A percentile compares a stretch with the other conserved stretches of the same genome.
Conservation (phyloP, 208 protist species). For the Trichomonas vaginalis region DNA sequence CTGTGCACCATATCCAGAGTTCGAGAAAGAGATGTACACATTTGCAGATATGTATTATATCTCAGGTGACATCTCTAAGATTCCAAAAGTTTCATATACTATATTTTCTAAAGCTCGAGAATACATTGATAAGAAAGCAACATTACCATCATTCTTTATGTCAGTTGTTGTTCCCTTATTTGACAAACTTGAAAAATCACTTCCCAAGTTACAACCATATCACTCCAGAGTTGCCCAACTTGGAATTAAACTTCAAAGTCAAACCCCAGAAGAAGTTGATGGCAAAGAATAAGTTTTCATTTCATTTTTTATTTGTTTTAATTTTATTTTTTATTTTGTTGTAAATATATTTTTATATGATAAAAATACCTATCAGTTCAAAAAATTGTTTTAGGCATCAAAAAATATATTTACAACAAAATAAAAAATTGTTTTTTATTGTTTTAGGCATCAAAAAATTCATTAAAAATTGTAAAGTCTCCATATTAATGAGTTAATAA, state of each 20-base stretch:
- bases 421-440: no score
- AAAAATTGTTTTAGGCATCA: no score
- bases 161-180: background rate
- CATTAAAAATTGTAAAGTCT: no score
- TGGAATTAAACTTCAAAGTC: background rate
- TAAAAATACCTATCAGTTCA: no score
- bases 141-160: background rate
- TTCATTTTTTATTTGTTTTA: background rate
- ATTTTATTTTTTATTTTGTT: no score
- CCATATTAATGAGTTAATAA: no score
- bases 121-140: background rate
- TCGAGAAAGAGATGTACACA: background rate
- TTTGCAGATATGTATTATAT: background rate
- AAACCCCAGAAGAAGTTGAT: background rate
- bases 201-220: background rate
- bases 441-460: no score
- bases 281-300: background rate
- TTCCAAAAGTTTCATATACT: background rate
- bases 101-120: background rate
- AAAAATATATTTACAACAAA: no score
- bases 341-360: no score
- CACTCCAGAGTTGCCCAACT: background rate
- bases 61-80: background rate
- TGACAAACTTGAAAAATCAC: background rate
- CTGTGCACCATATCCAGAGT: background rate